Evolutionary conservation across 73 alveolate genomes (phyloP).

Genomic region (Tetrahymena borealis): DNA sequence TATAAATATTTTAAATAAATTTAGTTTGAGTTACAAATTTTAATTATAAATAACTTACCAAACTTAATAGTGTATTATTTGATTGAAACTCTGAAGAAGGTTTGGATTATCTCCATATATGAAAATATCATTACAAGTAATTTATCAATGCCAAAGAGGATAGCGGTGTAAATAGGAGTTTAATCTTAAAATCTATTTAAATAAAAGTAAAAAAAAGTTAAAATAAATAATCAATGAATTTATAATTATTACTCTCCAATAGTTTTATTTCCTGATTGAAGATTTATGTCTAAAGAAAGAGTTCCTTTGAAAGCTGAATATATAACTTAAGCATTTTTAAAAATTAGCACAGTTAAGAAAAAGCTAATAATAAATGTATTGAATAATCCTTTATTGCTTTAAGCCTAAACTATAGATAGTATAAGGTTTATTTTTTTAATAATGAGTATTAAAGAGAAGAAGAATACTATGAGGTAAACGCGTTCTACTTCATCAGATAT

Average conservation of each 20-base stretch:
- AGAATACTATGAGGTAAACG: not conserved
- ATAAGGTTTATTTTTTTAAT: not conserved
- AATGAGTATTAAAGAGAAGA: not conserved
- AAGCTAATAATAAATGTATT: not conserved
- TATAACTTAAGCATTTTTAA: not conserved
- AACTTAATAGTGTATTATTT: not conserved
- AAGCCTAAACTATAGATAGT: not conserved
- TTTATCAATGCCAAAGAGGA: not conserved
- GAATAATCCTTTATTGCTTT: not conserved
- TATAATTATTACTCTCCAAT: not conserved
- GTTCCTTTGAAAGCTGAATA: not conserved
- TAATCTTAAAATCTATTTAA: not conserved
- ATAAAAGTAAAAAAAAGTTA: not conserved
- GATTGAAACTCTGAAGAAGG: not conserved
- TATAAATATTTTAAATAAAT: not conserved
- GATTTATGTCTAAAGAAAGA: not conserved
- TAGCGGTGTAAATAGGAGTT: not conserved
- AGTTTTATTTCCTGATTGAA: not conserved
- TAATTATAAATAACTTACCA: not conserved
- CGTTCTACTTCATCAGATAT: not conserved
- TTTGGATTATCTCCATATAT: not conserved
- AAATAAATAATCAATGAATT: not conserved
- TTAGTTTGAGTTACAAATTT: not conserved
- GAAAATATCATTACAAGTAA: not conserved
- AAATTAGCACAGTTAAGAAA: not conserved